Conservation (phyloP, 2,329 filamentous ascomycete genomes). For the Cladosporium oxysporum region DNA sequence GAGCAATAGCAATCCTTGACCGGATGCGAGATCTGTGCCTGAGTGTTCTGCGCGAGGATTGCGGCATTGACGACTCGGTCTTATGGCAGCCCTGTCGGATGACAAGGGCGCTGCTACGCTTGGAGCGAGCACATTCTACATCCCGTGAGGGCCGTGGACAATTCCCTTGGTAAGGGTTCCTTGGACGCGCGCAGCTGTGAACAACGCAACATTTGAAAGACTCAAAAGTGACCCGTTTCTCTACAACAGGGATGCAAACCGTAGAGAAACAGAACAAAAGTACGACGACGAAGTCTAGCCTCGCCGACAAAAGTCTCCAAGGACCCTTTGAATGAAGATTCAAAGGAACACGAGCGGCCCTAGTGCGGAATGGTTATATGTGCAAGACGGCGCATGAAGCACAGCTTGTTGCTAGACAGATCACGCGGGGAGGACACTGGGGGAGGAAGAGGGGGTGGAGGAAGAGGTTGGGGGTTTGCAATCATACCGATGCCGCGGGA, state of each 20-base stretch:
- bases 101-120: conserved; percentile 28
- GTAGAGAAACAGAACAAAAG: conserved; percentile 66
- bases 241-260: conserved; percentile 80
- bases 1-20: conserved; percentile 55
- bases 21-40: conserved; percentile 47
- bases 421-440: conserved; percentile 50
- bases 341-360: conserved; percentile 80
- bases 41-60: conserved; percentile 29
- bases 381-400: conserved; percentile 82
- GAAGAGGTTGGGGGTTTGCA: conserved; percentile 50
- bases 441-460: conserved; percentile 35
- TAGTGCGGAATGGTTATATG: conserved; percentile 82
- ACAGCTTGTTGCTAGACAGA: conserved; percentile 72
- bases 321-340: conserved; percentile 73
- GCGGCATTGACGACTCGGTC: conserved; percentile 30
- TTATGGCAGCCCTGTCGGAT: conserved; percentile 28
- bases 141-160: conserved; percentile 51
- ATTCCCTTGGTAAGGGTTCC: conserved; percentile 62
- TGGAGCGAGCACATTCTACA: conserved; percentile 36
- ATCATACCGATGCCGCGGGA: conserved; percentile 99
- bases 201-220: conserved; percentile 59
- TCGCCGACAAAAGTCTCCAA: conserved; percentile 66
- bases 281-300: conserved; percentile 55
- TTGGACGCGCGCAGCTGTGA: conserved; percentile 71
- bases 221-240: conserved; percentile 68